These are phyloP conservation scores for Ochetophila trinervis DNA, from an alignment of 306 rosid species.

Conservation along the genomic window DNA sequence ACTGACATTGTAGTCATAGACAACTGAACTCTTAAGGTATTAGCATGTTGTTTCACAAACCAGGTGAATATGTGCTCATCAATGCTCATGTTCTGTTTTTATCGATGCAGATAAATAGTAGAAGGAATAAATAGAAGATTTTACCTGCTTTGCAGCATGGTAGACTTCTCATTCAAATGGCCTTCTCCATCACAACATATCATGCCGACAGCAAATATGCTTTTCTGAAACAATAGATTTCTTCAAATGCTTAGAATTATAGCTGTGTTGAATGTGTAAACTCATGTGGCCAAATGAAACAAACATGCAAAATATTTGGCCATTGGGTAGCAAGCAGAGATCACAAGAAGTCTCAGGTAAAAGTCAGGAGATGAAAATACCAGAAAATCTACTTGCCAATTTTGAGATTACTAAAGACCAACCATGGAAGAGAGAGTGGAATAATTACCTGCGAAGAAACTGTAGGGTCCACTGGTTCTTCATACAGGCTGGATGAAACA, in stretches of 20 bases:
- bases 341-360: slow-evolving; percentile 14
- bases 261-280: not conserved
- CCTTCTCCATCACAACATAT: slow-evolving; percentile 91
- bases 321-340: not conserved
- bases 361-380: not conserved
- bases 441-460: slow-evolving; percentile 73
- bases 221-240: slow-evolving; percentile 58
- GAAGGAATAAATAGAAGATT: slow-evolving; percentile 1
- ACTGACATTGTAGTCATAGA: slow-evolving; percentile 10
- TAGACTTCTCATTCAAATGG: slow-evolving; percentile 80
- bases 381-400: slow-evolving; percentile 2
- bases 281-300: slow-evolving; percentile 10
- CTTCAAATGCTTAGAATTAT: slow-evolving; percentile 25
- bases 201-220: slow-evolving; percentile 82
- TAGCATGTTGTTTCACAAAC: too few relatives aligned
- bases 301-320: slow-evolving; percentile 1
- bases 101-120: not conserved
- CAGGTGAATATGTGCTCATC: not conserved
- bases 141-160: slow-evolving; percentile 90
- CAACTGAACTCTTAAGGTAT: not conserved
- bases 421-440: not conserved
- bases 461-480: slow-evolving; percentile 84
- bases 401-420: slow-evolving; percentile 6
- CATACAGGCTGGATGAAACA: slow-evolving; percentile 61
- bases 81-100: not conserved